Evolutionary conservation across 768 basidiomycete genomes (phyloP).

Genomic region (Amanita jacksonii): DNA sequence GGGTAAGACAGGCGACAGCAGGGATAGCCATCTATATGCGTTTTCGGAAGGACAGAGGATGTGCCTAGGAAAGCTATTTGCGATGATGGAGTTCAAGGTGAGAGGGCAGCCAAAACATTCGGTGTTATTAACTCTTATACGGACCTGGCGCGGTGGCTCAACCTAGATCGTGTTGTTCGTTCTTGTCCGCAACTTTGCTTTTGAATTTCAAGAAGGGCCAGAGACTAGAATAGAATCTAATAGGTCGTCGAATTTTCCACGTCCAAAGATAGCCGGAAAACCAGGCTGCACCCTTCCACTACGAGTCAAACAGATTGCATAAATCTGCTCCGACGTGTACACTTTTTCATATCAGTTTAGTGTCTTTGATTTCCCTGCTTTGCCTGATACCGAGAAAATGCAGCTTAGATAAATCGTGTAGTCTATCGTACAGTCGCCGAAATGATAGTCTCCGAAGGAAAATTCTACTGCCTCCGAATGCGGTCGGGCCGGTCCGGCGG

Average conservation of each 20-base stretch:
- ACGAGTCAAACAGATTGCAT: background rate
- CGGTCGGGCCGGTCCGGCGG: no score
- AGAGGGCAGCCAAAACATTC: constrained; percentile 18
- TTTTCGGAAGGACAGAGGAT: constrained; percentile 36
- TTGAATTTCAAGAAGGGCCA: constrained; percentile 33
- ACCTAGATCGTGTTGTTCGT: constrained; percentile 32
- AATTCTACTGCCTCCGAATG: no score
- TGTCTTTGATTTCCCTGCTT: no score
- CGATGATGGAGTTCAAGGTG: constrained; percentile 12
- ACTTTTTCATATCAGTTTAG: no score
- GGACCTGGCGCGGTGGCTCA: background rate
- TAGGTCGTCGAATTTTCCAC: constrained; percentile 23
- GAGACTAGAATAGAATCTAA: constrained; percentile 22
- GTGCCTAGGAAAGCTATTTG: constrained; percentile 36
- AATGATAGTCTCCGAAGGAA: no score
- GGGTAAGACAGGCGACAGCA: constrained; percentile 19
- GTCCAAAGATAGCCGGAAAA: constrained; percentile 29
- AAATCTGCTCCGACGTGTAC: no score
- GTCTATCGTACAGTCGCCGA: no score
- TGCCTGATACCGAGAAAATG: no score
- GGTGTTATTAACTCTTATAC: no score
- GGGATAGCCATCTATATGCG: constrained; percentile 30
- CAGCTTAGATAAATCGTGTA: no score
- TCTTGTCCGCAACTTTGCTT: constrained; percentile 32
- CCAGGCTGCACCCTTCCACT: background rate